Evolutionary conservation across 352 stramenopile genomes (phyloP), one percentile per base, ranked within the genome.

Genomic region (Globisporangium uncinulatum): DNA sequence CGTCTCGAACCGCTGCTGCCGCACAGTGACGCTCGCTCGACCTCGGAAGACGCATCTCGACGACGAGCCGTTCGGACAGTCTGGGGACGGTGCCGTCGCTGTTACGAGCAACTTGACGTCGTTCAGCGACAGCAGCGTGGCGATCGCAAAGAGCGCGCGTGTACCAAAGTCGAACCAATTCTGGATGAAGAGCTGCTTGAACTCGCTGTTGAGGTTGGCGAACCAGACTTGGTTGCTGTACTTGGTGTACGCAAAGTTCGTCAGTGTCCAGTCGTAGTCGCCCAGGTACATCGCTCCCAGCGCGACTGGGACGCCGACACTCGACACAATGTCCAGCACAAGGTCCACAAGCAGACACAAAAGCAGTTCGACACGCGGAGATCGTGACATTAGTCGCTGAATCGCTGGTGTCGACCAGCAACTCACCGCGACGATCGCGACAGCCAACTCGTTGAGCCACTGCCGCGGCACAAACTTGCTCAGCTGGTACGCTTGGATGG

Each of bases 401-500:
- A 55, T 54, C 34, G 24, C 36, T n/a, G 46, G 55, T 4, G 55
- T 55, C 36, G 55, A 55, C 55, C 55, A 61, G 37, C 55, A 61
- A 14, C 55, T 55, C 15, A 50, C 11, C 7, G 10, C 34, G 3
- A 61, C 55, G n/a, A 54, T 2, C 3, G 17, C 15, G 14, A 55
- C 24, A 0, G 46, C 55, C 0, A 14, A n/a, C 6, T 24, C 46
- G 17, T 61, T 61, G 45, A 61, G 24, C 55, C 55, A 51, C 17
- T 42, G 6, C 4, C 55, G 24, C 15, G 55, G 46, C 2, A 54
- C 46, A 24, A 43, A 50, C 46, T 50, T 20, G 24, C 55, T 61
- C 34, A 49, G 17, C 5, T 41, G 13, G 53, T 68, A 60, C 6
- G 56, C 61, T 42, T 68, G 65, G 10, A 51, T 37, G 9, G 56